Conservation (phyloP, 176 grass and related monocot genomes). For the Lolium multiflorum region DNA sequence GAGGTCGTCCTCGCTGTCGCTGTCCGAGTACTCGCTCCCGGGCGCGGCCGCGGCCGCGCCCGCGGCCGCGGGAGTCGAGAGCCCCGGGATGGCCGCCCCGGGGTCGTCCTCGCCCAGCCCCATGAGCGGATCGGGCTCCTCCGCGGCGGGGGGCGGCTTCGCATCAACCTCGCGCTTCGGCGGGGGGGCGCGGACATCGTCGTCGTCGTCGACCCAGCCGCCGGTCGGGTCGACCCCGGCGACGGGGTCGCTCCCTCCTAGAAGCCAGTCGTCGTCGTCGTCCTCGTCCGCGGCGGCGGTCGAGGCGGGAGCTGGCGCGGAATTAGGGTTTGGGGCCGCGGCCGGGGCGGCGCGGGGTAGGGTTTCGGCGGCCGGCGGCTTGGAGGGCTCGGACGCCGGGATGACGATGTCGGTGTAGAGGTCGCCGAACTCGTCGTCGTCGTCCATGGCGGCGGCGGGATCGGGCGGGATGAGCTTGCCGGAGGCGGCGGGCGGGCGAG, state of each 20-base stretch:
- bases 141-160: conserved; percentile 23
- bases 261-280: conserved; percentile 79
- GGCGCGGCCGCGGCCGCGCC: conserved; percentile 38
- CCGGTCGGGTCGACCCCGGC: conserved; percentile 61
- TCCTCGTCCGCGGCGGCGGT: not conserved
- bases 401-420: conserved; percentile 85
- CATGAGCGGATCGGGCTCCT: conserved; percentile 56
- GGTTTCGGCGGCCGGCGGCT: conserved; percentile 13
- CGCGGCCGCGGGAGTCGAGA: conserved; percentile 47
- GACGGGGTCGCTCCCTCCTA: conserved; percentile 54
- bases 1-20: conserved; percentile 96
- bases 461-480: conserved; percentile 12
- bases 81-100: conserved; percentile 74
- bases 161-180: conserved; percentile 48
- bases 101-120: conserved; percentile 46
- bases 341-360: not conserved
- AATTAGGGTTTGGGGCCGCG: conserved; percentile 46
- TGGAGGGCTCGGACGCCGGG: conserved; percentile 26
- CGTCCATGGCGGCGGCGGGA: conserved; percentile 69
- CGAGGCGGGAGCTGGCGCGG: not conserved
- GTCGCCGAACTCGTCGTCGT: conserved; percentile 97
- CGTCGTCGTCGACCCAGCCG: conserved; percentile 80
- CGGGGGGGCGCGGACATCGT: conserved; percentile 24
- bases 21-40: conserved; percentile 87
- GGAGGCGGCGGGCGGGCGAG: conserved; percentile 48